A percentile compares a stretch with the other conserved stretches of the same genome.
Conservation (phyloP, 441 rosid species). For the Erysimum pusillum region DNA sequence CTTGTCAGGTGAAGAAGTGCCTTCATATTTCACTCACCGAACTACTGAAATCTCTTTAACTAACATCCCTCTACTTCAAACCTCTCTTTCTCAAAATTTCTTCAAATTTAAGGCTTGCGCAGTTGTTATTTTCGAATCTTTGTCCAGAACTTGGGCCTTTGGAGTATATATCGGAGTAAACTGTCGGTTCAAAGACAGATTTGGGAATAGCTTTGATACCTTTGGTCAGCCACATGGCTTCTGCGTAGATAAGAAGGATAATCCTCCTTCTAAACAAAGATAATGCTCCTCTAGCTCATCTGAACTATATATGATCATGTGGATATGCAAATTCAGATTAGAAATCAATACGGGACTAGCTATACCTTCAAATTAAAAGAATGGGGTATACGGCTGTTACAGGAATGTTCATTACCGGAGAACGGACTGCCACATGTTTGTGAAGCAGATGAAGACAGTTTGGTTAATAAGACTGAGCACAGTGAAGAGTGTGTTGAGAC, state of each 20-base stretch:
- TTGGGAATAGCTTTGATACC: not conserved
- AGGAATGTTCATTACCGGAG: not conserved
- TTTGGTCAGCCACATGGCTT: not conserved
- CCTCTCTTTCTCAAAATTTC: not conserved
- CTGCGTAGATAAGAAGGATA: too few relatives aligned
- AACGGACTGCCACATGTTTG: not conserved
- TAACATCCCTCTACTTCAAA: constrained; percentile 18
- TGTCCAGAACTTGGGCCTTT: not conserved
- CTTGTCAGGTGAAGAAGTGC: not conserved
- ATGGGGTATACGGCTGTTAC: constrained; percentile 12
- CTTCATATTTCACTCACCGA: constrained; percentile 8
- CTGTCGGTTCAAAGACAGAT: not conserved
- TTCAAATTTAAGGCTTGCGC: not conserved
- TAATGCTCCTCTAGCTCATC: not conserved
- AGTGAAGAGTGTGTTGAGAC: not conserved
- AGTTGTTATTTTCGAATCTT: not conserved
- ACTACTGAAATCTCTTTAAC: not conserved
- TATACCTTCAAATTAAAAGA: not conserved
- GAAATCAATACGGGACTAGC: too few relatives aligned
- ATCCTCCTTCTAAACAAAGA: not conserved
- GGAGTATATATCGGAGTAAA: not conserved
- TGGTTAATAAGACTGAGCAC: not conserved
- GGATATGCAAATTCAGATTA: not conserved
- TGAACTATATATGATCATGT: constrained; percentile 1
- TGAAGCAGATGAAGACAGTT: not conserved